These are phyloP conservation scores for Fusarium graminum DNA, from an alignment of 2,329 filamentous ascomycete species.

Conservation along the genomic window DNA sequence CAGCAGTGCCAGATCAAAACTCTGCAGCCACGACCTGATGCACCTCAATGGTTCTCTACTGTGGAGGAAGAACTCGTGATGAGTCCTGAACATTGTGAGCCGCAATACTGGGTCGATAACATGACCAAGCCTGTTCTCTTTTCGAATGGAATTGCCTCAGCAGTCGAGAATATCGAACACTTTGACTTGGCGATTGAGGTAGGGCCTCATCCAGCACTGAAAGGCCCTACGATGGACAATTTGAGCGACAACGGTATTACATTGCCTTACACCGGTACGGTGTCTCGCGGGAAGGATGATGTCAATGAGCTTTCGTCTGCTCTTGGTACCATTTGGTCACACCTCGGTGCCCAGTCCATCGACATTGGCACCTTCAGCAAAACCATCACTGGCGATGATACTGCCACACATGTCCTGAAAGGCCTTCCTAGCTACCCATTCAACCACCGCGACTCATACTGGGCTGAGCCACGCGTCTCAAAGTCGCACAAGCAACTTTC, in stretches of 20 bases:
- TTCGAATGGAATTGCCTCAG: not conserved
- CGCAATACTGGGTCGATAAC: conserved; percentile 8
- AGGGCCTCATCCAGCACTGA: conserved; percentile 4
- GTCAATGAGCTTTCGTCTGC: not conserved
- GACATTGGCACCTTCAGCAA: not conserved
- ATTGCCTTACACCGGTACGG: not conserved
- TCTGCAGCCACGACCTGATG: not conserved
- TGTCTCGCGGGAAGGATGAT: not conserved
- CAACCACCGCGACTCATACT: conserved; percentile 2
- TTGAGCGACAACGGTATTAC: not conserved
- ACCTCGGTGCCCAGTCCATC: not conserved
- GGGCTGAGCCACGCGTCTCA: not conserved
- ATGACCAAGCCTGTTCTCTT: not conserved
- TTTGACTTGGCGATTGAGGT: not conserved
- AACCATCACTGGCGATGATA: not conserved
- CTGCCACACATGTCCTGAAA: not conserved
- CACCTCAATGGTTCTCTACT: not conserved
- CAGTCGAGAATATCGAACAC: too few species aligned
- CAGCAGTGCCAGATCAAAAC: not conserved
- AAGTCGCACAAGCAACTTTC: not conserved
- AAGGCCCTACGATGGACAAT: not conserved
- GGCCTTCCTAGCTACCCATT: not conserved
- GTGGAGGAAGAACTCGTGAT: not conserved
- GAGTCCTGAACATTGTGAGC: not conserved
- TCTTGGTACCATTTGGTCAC: not conserved